These are phyloP conservation scores for Aureobasidium sp. DNA, from an alignment of 2,329 filamentous ascomycete species.

Conservation along the genomic window DNA sequence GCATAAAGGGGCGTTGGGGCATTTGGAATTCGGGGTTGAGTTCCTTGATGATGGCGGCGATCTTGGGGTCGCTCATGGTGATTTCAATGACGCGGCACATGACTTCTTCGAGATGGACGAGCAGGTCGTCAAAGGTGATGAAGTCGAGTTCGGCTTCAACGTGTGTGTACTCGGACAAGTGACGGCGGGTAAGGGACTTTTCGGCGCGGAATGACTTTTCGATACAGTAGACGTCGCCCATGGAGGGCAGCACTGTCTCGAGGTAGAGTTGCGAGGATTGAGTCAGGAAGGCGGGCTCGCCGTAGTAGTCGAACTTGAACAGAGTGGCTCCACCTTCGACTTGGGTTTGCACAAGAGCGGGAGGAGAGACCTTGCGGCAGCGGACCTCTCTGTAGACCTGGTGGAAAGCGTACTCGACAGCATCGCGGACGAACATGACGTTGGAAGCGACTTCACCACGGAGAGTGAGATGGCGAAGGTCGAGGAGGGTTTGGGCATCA, in stretches of 20 bases:
- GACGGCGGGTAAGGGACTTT: conserved; percentile 87
- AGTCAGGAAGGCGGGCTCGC: conserved; percentile 83
- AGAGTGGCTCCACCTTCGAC: conserved; percentile 88
- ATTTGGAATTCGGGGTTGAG: conserved; percentile 86
- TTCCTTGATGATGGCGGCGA: conserved; percentile 64
- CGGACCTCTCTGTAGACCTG: conserved; percentile 67
- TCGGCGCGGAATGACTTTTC: conserved; percentile 98
- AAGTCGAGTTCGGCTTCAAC: conserved; percentile 95
- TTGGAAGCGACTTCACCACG: conserved; percentile 77
- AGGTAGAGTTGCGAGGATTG: conserved; percentile 97
- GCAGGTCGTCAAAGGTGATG: conserved; percentile 83
- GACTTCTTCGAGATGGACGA: conserved; percentile 77
- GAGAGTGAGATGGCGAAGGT: conserved; percentile 76
- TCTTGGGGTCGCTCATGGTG: conserved; percentile 62
- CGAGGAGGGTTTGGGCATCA: conserved; percentile 64
- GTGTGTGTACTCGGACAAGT: conserved; percentile 94
- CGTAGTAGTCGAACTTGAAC: conserved; percentile 84
- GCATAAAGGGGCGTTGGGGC: conserved; percentile 77
- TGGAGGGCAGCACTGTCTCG: conserved; percentile 81
- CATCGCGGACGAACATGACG: conserved; percentile 78
- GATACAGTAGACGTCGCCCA: conserved; percentile 96
- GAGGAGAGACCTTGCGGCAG: conserved; percentile 76
- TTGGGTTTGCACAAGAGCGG: conserved; percentile 88
- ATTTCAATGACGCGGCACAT: conserved; percentile 80
- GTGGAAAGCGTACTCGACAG: conserved; percentile 73